Percentiles rank a stretch among this genome's conserved stretches.
Evolutionary conservation across 2,329 filamentous ascomycete genomes (phyloP).

Genomic region (Fusarium palustre): DNA sequence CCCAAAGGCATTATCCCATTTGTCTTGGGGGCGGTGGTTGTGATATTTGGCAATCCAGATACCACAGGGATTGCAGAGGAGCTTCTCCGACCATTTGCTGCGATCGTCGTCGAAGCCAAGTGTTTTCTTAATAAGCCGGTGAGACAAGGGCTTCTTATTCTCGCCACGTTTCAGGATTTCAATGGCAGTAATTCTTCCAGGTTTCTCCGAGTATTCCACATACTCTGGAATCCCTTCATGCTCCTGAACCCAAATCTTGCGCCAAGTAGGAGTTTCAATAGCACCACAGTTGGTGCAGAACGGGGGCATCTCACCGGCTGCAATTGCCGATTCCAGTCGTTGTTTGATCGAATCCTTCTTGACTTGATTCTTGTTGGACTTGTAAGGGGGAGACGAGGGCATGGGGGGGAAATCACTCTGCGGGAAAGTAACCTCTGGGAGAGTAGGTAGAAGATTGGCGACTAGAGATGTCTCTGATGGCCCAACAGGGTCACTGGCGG

Average conservation of each 20-base stretch:
- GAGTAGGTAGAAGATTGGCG: slow-evolving; percentile 34
- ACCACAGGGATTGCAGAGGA: slow-evolving; percentile 95
- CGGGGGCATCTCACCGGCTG: slow-evolving; percentile 84
- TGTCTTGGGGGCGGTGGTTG: slow-evolving; percentile 82
- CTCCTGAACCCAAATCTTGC: slow-evolving; percentile 88
- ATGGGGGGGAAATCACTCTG: slow-evolving; percentile 57
- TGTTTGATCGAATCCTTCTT: slow-evolving; percentile 72
- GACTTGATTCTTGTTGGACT: slow-evolving; percentile 72
- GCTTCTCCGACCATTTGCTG: slow-evolving; percentile 74
- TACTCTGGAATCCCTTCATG: slow-evolving; percentile 76
- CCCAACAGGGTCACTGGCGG: slow-evolving; percentile 61
- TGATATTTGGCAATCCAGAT: slow-evolving; percentile 94
- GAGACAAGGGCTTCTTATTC: slow-evolving; percentile 71
- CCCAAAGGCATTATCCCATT: slow-evolving; percentile 78
- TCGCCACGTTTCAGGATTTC: slow-evolving; percentile 73
- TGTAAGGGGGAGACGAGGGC: slow-evolving; percentile 58
- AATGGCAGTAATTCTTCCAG: slow-evolving; percentile 79
- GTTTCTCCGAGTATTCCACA: slow-evolving; percentile 77
- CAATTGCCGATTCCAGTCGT: slow-evolving; percentile 72
- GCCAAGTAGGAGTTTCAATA: slow-evolving; percentile 96
- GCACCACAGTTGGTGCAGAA: slow-evolving; percentile 94
- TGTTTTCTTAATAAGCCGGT: slow-evolving; percentile 83
- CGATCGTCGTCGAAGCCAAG: slow-evolving; percentile 72
- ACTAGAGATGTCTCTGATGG: slow-evolving; percentile 42
- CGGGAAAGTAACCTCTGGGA: slow-evolving; percentile 56